Evolutionary conservation across 108 stramenopile species (phyloP), one percentile per base, ranked within the genome.

Genomic region (Fragilaria crotonensis): DNA sequence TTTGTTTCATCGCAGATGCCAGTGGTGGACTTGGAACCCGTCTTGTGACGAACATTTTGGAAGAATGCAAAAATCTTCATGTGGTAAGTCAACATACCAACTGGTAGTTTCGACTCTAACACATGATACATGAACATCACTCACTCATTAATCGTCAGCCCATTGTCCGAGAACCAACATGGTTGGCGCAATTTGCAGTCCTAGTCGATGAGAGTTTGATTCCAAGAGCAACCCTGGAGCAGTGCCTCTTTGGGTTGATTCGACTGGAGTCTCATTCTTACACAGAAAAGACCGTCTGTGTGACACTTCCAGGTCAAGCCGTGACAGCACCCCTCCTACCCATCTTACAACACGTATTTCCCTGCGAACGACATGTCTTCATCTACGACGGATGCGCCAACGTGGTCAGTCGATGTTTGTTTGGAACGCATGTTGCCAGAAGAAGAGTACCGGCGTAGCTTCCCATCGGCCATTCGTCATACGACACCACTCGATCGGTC

Each of bases 1-100:
- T 79, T 21, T 91, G 77, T 57, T 88, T 92, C 60, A 73, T 89
- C 14, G 84, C 85, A n/a, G 90, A 92, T 81, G 90, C 87, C 17
- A 75, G 30, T 66, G 64, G 33, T 31, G 68, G 72, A 19, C 20
- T 65, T 51, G 76, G 72, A 11, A 62, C 48, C 45, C 60, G 67
- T 5, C 52, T 68, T 28, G 28, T 76, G 22, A 30, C 58, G 21
- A 63, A 36, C 27, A 30, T 71, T 18, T 59, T 68, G 46, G 57
- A 68, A 28, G 51, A 60, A 45, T 63, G 62, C 57, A 56, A 31
- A 19, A 30, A 63, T 41, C 30, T 52, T 54, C 63, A 62, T 23
- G 72, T 73, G 50, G 72, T 73, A 55, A 68, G 72, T 73, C 48
- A 7, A 18, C 11, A 2, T 64, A 1, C 0, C 4, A 48, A 1